Evolutionary conservation across 306 rosid genomes (phyloP), one percentile per base, ranked within the genome.

Genomic region (Calophaca sinica): DNA sequence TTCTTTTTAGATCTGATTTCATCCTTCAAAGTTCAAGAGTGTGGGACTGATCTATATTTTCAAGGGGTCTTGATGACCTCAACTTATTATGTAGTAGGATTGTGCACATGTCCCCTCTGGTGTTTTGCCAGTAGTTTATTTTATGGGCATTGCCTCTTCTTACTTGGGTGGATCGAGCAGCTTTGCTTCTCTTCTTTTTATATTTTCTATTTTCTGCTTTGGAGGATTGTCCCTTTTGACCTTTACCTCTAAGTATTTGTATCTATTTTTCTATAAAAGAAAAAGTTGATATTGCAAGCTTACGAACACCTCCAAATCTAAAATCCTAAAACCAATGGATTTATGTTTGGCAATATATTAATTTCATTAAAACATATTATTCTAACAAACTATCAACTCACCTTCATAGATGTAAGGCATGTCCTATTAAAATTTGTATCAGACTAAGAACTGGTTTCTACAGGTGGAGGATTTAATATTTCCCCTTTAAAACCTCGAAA

Each of bases 391-490:
- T 6, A 50, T 69, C 52, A 31, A 45, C 39, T 57, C 44, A 54
- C 10, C 35, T 59, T 72, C 63, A 50, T 60, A 29, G 46, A 48
- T 71, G 42, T 68, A 55, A 60, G 20, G 48, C 7, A 28, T 82
- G n/a, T 68, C 62, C 39, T 26, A 42, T 72, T 60, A 62, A 41
- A 74, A 61, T 14, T 79, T 53, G 26, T 48, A 61, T 32, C 36
- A 58, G 33, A 49, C 77, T 80, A 62, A 58, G 46, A 65, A 50
- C 51, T 66, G 61, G 31, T 58, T 72, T 85, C 59, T 54, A 54
- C 83, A 94, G 99, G 99, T 81, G 99, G 99, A 51, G 99, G 99
- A 79, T 94, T 69, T 85, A 94, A 92, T 74, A 90, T 94, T 84
- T 86, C 99, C 62, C 97, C 99, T 53, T 74, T 94, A 60, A 94